Conservation (phyloP, 768 basidiomycete species). For the Auricularia sp. region DNA sequence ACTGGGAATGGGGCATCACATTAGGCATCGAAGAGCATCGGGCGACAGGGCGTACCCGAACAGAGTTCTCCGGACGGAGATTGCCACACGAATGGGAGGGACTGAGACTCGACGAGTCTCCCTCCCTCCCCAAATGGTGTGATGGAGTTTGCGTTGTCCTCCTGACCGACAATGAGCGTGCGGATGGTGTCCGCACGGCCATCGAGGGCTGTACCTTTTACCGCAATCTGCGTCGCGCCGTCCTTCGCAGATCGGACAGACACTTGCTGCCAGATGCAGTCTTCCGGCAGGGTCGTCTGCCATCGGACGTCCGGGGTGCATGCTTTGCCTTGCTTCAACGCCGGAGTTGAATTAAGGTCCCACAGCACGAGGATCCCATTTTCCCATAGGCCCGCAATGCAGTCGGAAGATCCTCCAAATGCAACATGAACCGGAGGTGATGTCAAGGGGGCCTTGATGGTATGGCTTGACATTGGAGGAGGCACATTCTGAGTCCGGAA, state of each 20-base stretch:
- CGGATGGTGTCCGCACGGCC: not conserved
- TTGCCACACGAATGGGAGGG: slow-evolving; percentile 1
- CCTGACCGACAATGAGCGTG: not conserved
- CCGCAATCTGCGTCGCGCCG: not conserved
- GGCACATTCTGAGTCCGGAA: slow-evolving; percentile 91
- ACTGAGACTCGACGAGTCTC: not conserved
- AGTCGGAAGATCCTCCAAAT: slow-evolving; percentile 47
- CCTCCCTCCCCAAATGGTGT: not conserved
- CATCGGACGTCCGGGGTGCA: not conserved
- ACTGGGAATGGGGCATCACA: slow-evolving; percentile 5
- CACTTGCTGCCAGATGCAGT: not conserved
- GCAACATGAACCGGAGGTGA: slow-evolving; percentile 51
- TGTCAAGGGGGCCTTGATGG: slow-evolving; percentile 21
- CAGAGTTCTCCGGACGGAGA: not conserved
- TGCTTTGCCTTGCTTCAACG: slow-evolving; percentile 2
- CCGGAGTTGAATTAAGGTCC: slow-evolving; percentile 51
- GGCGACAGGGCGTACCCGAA: not conserved
- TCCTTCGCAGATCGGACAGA: not conserved
- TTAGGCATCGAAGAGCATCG: not conserved
- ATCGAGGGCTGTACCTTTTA: not conserved
- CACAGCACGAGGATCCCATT: slow-evolving; percentile 60
- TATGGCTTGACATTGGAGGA: slow-evolving; percentile 88
- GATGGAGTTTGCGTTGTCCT: not conserved
- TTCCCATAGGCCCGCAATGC: slow-evolving; percentile 60
- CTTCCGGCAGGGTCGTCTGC: not conserved